These are phyloP conservation scores for Fusarium stilboides DNA, from an alignment of 2,329 filamentous ascomycete species.

Conservation along the genomic window DNA sequence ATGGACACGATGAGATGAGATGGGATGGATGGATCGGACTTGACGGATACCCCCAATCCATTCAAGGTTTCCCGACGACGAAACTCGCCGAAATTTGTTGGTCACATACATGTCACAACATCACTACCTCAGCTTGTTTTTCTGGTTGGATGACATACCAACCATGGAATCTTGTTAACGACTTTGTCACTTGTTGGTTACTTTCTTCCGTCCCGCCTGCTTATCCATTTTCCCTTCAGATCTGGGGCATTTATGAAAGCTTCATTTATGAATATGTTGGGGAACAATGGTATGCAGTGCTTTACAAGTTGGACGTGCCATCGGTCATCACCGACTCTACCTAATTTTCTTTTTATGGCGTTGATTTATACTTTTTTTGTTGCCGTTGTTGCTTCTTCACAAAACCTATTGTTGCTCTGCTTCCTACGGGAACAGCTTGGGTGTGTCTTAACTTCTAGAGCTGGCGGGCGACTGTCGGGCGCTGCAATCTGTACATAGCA, in stretches of 20 bases:
- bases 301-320: constrained; percentile 38
- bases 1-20: constrained; percentile 44
- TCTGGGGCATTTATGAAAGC: neutral
- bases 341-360: constrained; percentile 41
- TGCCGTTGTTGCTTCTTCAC: constrained; percentile 11
- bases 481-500: constrained; percentile 45
- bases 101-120: constrained; percentile 25
- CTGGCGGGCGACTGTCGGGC: constrained; percentile 36
- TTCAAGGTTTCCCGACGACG: constrained; percentile 36
- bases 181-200: constrained; percentile 39
- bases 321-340: constrained; percentile 45
- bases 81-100: constrained; percentile 25
- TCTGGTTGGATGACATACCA: constrained; percentile 22
- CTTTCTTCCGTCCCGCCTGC: constrained; percentile 31
- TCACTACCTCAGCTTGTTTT: constrained; percentile 19
- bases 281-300: constrained; percentile 22
- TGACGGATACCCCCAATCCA: constrained; percentile 45
- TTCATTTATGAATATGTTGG: constrained; percentile 9
- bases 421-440: constrained; percentile 16
- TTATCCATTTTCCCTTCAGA: constrained; percentile 4
- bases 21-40: constrained; percentile 41
- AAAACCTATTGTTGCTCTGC: constrained; percentile 18
- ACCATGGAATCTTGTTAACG: constrained; percentile 34
- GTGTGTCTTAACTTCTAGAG: constrained; percentile 44
- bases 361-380: constrained; percentile 27